Base-by-base conservation (phyloP, 2,329 filamentous ascomycete species). In the Neonectria faginata region DNA sequence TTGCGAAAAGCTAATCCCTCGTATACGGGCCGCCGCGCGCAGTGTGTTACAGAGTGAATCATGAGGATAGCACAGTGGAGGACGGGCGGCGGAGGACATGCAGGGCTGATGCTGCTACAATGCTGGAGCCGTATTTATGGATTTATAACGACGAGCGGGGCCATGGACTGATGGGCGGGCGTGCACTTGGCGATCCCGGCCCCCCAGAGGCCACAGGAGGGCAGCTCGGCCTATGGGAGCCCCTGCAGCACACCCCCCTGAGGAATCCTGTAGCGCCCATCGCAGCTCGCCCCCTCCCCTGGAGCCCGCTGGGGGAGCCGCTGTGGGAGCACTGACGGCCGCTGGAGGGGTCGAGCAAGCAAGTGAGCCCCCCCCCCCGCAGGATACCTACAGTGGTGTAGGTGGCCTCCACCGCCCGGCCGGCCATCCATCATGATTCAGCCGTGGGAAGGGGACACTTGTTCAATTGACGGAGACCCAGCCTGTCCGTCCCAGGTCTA, bases 401-500 rank as follows among this genome's bases (percentile, higher is more conserved):
- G 18, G 51, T 31, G 29, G 27, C 42, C 56, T 57, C 66, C 48
- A 56, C 64, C 58, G 25, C 25, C 25, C 25, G 25, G 25, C 1
- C 25, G 56, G 55, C 57, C 61, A 48, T 22, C 57, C 47, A 52
- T 60, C 58, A 63, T 70, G 64, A 60, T 58, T 64, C 67, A 69
- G 69, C 62, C 59, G 67, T 53, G 54, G 60, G 70, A 78, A 80
- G 74, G 77, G 79, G 79, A 81, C 79, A 81, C 79, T 80, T 81
- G 79, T 81, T 80, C 79, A 80, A 78, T 80, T 80, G 74, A 75
- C 25, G 25, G 25, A 25, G 25, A 25, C 64, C 56, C 70, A 71
- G 70, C 69, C 29, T 29, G 29, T 10, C 27, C 68, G 71, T 67
- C 64, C 67, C 67, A 67, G 65, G 59, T 60, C 59, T 63, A 65